Percentiles rank a stretch among this genome's conserved stretches.
Conservation (phyloP, 495 filamentous ascomycete species). For the Penicillium cinerascens region DNA sequence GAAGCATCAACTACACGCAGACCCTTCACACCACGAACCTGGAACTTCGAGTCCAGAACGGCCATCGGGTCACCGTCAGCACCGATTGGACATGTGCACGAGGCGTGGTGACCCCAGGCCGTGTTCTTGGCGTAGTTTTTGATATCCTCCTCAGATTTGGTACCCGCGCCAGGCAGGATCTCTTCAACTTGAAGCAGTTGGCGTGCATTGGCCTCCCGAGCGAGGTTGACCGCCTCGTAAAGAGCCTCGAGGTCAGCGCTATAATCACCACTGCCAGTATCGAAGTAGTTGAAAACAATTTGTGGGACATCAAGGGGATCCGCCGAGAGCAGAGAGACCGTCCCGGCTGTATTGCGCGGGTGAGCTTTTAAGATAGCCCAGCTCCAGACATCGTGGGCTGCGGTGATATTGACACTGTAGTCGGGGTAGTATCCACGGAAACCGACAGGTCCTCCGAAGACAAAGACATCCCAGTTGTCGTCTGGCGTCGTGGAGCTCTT, state of each 20-base stretch:
- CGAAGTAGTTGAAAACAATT: slow-evolving; percentile 57
- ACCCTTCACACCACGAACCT: slow-evolving; percentile 47
- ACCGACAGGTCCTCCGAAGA: slow-evolving; percentile 47
- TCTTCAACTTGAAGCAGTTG: slow-evolving; percentile 24
- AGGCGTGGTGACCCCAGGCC: slow-evolving; percentile 52
- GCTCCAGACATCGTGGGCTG: slow-evolving; percentile 25
- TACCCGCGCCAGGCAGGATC: slow-evolving; percentile 38
- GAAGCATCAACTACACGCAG: slow-evolving; percentile 57
- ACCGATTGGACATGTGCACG: slow-evolving; percentile 51
- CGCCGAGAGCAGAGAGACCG: slow-evolving; percentile 41
- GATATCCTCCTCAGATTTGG: slow-evolving; percentile 34
- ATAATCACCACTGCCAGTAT: slow-evolving; percentile 31
- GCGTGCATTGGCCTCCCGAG: slow-evolving; percentile 33
- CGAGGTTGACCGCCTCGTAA: slow-evolving; percentile 39
- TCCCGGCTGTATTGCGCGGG: slow-evolving; percentile 48
- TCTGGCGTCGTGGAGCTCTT: slow-evolving; percentile 37
- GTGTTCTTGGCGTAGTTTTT: slow-evolving; percentile 43
- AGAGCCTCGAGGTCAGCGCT: slow-evolving; percentile 43
- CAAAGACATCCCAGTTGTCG: slow-evolving; percentile 44
- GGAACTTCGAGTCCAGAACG: slow-evolving; percentile 51
- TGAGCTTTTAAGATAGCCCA: slow-evolving; percentile 52
- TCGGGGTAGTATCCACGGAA: slow-evolving; percentile 40
- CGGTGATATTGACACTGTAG: slow-evolving; percentile 18
- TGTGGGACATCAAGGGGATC: slow-evolving; percentile 50
- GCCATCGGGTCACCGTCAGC: slow-evolving; percentile 46